Percentiles rank a stretch among this genome's conserved stretches.
phyloP scores from a whole-genome alignment of 495 filamentous ascomycete species.

The Penicillium macrosclerotiorum region DNA sequence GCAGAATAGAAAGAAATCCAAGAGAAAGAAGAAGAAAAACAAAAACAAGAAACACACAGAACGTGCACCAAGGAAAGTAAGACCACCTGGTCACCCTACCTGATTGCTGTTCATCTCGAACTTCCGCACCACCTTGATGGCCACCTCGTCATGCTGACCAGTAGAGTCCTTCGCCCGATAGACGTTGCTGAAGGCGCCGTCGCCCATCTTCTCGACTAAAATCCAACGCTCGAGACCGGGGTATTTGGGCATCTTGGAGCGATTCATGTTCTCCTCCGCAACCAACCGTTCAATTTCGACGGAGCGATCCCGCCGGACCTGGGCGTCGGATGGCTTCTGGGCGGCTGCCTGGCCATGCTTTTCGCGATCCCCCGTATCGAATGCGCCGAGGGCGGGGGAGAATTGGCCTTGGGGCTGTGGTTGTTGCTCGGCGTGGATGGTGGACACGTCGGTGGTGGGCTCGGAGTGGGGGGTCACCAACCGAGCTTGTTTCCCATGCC shows the following conservation, averaged over 20 bases:
- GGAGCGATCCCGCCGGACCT: constrained; percentile 44
- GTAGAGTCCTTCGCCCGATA: constrained; percentile 79
- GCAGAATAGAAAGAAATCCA: constrained; percentile 17
- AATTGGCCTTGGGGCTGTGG: constrained; percentile 48
- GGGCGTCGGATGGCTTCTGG: constrained; percentile 52
- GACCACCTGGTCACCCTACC: constrained; percentile 55
- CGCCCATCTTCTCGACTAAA: constrained; percentile 95
- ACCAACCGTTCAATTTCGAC: constrained; percentile 75
- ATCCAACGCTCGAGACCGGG: constrained; percentile 90
- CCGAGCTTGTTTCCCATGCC: constrained; percentile 95
- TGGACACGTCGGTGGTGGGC: constrained; percentile 65
- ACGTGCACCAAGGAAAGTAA: constrained; percentile 14
- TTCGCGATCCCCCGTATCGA: constrained; percentile 45
- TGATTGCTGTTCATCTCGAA: constrained; percentile 98
- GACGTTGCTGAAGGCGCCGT: constrained; percentile 98
- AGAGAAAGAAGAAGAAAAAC: constrained; percentile 12
- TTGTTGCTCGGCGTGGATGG: constrained; percentile 65
- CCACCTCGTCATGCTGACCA: constrained; percentile 73
- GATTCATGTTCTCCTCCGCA: constrained; percentile 82
- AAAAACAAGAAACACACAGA: constrained; percentile 19
- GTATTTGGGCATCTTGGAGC: constrained; percentile 84
- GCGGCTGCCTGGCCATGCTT: constrained; percentile 57
- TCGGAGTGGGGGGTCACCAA: constrained; percentile 61
- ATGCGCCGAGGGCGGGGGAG: constrained; percentile 54
- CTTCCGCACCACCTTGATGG: constrained; percentile 98